These are phyloP conservation scores for Ustilago sp. DNA, from an alignment of 1,284 basidiomycete species.

Conservation along the genomic window DNA sequence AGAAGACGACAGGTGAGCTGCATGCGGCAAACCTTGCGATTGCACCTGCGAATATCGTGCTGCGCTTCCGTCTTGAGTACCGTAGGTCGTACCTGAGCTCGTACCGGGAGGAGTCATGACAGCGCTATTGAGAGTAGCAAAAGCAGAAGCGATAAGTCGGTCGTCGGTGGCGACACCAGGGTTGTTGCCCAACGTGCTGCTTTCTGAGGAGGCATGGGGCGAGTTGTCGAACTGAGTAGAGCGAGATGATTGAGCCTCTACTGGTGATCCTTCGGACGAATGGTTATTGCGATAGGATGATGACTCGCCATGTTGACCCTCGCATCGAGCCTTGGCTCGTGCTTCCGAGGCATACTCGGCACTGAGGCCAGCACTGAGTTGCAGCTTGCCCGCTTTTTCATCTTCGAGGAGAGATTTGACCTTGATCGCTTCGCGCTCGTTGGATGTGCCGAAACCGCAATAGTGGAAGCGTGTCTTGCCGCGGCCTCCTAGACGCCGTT, in stretches of 20 bases:
- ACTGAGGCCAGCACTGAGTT: slow-evolving; percentile 50
- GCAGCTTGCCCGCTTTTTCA: slow-evolving; percentile 48
- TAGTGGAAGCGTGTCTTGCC: slow-evolving; percentile 59
- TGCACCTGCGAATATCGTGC: slow-evolving; percentile 20
- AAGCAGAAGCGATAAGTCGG: slow-evolving; percentile 44
- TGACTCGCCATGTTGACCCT: slow-evolving; percentile 28
- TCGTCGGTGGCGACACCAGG: slow-evolving; percentile 25
- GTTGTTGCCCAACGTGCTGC: slow-evolving; percentile 18
- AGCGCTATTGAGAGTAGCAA: slow-evolving; percentile 48
- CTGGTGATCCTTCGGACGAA: slow-evolving; percentile 25
- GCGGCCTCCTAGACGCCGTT: slow-evolving; percentile 46
- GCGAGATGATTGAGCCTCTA: slow-evolving; percentile 12
- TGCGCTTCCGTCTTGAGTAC: slow-evolving; percentile 14
- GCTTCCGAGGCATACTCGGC: slow-evolving; percentile 39
- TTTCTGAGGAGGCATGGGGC: slow-evolving; percentile 29
- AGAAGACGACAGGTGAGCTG: slow-evolving; percentile 7
- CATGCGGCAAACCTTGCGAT: slow-evolving; percentile 16
- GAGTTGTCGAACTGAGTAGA: slow-evolving; percentile 23
- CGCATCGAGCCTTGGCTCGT: slow-evolving; percentile 28
- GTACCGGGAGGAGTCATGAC: slow-evolving; percentile 36
- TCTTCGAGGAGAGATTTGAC: slow-evolving; percentile 54
- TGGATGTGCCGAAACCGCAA: slow-evolving; percentile 53
- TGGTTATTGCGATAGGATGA: slow-evolving; percentile 23
- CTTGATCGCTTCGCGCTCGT: slow-evolving; percentile 51
- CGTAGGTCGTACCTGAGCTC: slow-evolving; percentile 17